Percentiles rank a stretch among this genome's conserved stretches.
phyloP scores from a whole-genome alignment of 2,329 filamentous ascomycete species.

The Pestalotiopsis sp. region DNA sequence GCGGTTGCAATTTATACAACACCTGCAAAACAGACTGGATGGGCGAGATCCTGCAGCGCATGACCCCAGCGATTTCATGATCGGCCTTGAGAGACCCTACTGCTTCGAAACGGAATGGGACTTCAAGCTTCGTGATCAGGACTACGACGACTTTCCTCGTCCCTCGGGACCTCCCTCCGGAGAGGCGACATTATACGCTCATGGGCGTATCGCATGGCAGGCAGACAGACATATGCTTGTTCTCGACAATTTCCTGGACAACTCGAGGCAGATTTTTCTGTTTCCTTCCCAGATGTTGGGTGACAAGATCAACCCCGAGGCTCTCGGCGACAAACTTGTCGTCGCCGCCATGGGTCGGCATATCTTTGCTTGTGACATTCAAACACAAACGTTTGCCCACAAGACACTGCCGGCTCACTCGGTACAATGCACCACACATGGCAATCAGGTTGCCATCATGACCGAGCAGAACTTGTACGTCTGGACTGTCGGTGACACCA shows the following conservation, averaged over 20 bases:
- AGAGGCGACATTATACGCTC: background rate
- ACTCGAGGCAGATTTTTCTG: background rate
- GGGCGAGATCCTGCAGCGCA: background rate
- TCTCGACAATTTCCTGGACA: constrained; percentile 1
- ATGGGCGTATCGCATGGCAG: constrained; percentile 12
- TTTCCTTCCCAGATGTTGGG: background rate
- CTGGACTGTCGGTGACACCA: background rate
- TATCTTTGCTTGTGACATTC: constrained; percentile 7
- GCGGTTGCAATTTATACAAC: background rate
- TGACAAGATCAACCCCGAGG: background rate
- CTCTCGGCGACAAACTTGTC: constrained; percentile 8
- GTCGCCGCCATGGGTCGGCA: constrained; percentile 6
- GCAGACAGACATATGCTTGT: constrained; percentile 4
- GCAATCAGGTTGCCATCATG: background rate
- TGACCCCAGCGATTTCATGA: too few relatives aligned
- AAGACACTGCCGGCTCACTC: background rate
- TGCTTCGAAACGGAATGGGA: background rate
- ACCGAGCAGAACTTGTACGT: background rate
- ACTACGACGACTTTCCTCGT: background rate
- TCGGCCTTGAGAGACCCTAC: background rate
- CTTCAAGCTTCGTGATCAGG: background rate
- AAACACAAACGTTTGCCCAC: background rate
- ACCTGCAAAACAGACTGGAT: background rate
- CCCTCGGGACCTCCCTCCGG: background rate
- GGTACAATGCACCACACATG: background rate